Base-by-base conservation (phyloP, 106 monocot species). In the Platanthera zijinensis region DNA sequence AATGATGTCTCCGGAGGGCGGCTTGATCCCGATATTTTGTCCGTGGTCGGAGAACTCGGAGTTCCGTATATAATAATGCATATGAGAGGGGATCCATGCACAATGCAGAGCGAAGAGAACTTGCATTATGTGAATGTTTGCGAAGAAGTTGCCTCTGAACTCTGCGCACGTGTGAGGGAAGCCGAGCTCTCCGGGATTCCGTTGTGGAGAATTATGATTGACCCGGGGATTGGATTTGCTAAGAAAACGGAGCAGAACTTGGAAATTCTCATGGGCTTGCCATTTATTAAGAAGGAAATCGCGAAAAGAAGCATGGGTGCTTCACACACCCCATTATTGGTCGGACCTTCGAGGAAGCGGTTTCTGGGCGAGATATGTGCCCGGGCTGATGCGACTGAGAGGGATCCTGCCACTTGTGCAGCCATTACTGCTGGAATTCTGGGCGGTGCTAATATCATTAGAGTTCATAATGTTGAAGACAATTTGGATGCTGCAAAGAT, bases 191-290 rank as follows among this genome's bases (percentile, higher is more conserved):
- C 85, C 13, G 93, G 93, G 10, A 89, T 96, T 69, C 96, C 96
- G 3, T 78, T 87, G 45, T 96, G 96, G 96, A 87, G 89, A 74
- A 83, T 96, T 47, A 85, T 93, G 3, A 10, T 90, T 25, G 96
- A 96, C 50, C 96, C 96, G 17, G 96, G 96, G 22, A 84, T 96
- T 70, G 93, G 96, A 3, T 96, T 96, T 69, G 87, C 96, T 4
- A 96, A 96, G 86, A 85, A 79, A 30, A 75, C 69, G 8, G 77
- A 86, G 21, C 91, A 93, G 8, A 91, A 96, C 69, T 75, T 90
- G 79, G 82, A 96, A 84, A 79, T 93, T 56, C 81, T 96, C 53
- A 82, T 76, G 81, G 85, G 85, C 12, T 57, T 91, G 45, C 48
- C 82, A 56, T 76, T 74, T 14, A 80, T 96, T 39, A 77, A 87